Evolutionary conservation across 2,329 filamentous ascomycete species (phyloP), one percentile per base, ranked within the genome.

Genomic region (Sporothrix humicola): DNA sequence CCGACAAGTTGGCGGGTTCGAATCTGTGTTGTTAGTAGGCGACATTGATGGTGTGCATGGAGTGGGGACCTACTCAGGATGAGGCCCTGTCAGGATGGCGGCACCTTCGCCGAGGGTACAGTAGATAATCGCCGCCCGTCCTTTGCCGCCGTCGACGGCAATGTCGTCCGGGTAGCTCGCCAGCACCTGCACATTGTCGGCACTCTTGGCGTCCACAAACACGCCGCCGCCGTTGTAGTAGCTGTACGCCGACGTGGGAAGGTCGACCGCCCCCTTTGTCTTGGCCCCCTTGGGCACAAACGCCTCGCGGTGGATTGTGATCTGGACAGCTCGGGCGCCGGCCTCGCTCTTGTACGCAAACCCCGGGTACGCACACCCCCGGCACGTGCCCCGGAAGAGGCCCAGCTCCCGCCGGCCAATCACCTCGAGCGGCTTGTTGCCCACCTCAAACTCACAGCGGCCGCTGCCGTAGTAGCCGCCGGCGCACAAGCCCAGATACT

Each of bases 171-270:
- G 87, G 80, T 96, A 99, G 74, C 87, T 92, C 0, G 95, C 96
- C 31, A 99, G 84, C 7, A 97, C 87, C 81, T 98, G 90, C 0
- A 98, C 89, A 44, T 87, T 86, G 72, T 85, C 83, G 73, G 89
- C 85, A 61, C 87, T 88, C 2, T 87, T 86, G 1, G 92, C 91
- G 82, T 96, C 91, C 0, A 97, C 93, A 83, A 98, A 99, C 0
- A 97, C 90, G 3, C 96, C 95, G 0, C 96, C 96, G 0, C 96
- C 96, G 78, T 99, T 99, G 81, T 95, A 98, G 80, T 99, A 99
- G 15, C 90, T 91, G 71, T 87, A 85, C 74, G 97, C 93, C 0
- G 85, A 84, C 0, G 89, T 86, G 0, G 91, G 88, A 0, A 92
- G 80, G 3, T 83, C 82, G 3, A 13, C 44, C 0, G 42, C 37